Evolutionary conservation across 768 basidiomycete genomes (phyloP).

Genomic region (Suillus paluster): DNA sequence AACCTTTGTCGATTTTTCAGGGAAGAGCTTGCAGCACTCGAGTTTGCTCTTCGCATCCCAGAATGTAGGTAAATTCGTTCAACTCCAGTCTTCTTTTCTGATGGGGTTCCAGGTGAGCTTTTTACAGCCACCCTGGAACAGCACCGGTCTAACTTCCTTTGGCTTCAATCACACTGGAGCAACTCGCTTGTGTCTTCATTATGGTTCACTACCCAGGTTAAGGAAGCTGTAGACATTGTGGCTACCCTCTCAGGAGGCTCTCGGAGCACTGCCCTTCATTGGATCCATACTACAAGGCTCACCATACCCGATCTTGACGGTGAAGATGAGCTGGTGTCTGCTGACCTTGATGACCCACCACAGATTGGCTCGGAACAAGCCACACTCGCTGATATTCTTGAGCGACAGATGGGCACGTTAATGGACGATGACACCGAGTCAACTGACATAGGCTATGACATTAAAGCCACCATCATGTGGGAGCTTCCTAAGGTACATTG

Average conservation of each 20-base stretch:
- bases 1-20: slow-evolving; percentile 43
- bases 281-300: neutral
- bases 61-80: slow-evolving; percentile 15
- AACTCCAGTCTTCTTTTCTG: neutral
- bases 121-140: neutral
- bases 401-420: neutral
- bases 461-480: neutral
- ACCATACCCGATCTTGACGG: neutral
- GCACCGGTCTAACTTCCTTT: slow-evolving; percentile 11
- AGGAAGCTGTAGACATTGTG: slow-evolving; percentile 5
- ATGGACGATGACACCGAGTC: neutral
- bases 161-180: slow-evolving; percentile 21
- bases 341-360: neutral
- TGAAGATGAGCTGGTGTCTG: neutral
- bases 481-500: neutral
- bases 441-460: neutral
- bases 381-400: neutral
- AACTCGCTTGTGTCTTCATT: slow-evolving; percentile 13
- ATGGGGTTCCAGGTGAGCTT: slow-evolving; percentile 1
- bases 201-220: slow-evolving; percentile 15
- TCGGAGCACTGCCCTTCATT: neutral
- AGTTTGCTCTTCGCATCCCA: slow-evolving; percentile 16
- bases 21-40: slow-evolving; percentile 30
- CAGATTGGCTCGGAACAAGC: neutral
- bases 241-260: neutral